Evolutionary conservation across 2,329 filamentous ascomycete species (phyloP).

Genomic region (Nothopassalora personata): DNA sequence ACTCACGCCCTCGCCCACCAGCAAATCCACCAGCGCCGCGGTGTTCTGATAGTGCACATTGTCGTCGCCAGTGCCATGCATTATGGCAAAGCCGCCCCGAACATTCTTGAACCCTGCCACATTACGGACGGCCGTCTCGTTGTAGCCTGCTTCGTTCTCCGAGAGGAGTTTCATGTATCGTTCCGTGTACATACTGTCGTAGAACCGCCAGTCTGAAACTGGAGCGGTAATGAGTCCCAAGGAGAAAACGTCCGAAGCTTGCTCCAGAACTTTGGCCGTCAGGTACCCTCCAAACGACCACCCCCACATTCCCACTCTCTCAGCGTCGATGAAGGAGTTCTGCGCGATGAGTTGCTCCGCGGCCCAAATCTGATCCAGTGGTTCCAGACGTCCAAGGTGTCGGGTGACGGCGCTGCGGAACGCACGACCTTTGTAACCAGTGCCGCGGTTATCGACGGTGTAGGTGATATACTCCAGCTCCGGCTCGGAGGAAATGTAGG

Average conservation of each 20-base stretch:
- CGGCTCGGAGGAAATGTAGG: constrained; percentile 62
- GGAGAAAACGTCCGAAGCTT: constrained; percentile 55
- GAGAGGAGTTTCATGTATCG: constrained; percentile 63
- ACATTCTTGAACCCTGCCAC: constrained; percentile 58
- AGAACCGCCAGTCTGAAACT: constrained; percentile 65
- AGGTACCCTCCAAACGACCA: constrained; percentile 67
- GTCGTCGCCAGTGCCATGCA: constrained; percentile 64
- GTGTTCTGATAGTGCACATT: constrained; percentile 68
- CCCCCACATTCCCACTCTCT: constrained; percentile 62
- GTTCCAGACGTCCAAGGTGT: constrained; percentile 59
- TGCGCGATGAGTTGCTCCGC: constrained; percentile 51
- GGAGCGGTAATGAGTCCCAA: constrained; percentile 61
- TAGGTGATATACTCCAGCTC: constrained; percentile 64
- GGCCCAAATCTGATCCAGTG: constrained; percentile 63
- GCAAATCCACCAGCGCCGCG: constrained; percentile 56
- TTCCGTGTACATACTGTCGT: constrained; percentile 67
- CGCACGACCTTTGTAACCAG: constrained; percentile 57
- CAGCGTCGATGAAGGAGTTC: constrained; percentile 51
- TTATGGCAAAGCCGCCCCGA: constrained; percentile 55
- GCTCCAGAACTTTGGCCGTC: constrained; percentile 60
- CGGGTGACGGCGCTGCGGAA: constrained; percentile 56
- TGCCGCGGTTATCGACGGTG: constrained; percentile 64
- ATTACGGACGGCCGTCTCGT: constrained; percentile 54
- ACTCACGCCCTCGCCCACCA: constrained; percentile 55
- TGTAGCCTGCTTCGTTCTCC: constrained; percentile 56